Evolutionary conservation across 23 red algal genomes (phyloP).

Genomic region (Cyanidium caldarium): DNA sequence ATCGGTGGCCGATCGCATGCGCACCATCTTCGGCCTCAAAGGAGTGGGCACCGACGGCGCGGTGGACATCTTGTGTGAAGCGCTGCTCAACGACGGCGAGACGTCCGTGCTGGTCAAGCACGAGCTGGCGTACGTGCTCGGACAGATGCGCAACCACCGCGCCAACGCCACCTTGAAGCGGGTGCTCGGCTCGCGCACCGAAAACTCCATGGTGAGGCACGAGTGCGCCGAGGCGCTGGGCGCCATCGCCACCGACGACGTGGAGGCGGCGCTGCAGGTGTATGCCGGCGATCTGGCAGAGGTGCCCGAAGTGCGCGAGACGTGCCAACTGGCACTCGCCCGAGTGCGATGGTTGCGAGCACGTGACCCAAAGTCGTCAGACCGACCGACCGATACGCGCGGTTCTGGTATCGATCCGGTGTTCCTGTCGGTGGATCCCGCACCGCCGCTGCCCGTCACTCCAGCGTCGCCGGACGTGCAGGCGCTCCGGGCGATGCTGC

Average conservation of each 20-base stretch:
- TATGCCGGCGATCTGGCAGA: slow-evolving; percentile 11
- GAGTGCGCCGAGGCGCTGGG: slow-evolving; percentile 94
- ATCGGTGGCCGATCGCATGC: slow-evolving; percentile 52
- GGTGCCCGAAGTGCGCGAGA: slow-evolving; percentile 60
- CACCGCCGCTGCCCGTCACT: slow-evolving; percentile 13
- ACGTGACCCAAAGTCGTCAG: neutral
- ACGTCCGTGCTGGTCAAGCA: slow-evolving; percentile 73
- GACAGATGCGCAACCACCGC: slow-evolving; percentile 39
- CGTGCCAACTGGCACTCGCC: slow-evolving; percentile 42
- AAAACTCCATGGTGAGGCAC: slow-evolving; percentile 87
- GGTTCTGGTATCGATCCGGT: neutral
- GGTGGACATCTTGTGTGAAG: slow-evolving; percentile 21
- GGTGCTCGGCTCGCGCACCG: slow-evolving; percentile 16
- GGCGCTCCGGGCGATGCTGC: slow-evolving; percentile 23
- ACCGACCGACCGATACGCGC: neutral
- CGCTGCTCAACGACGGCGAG: slow-evolving; percentile 24
- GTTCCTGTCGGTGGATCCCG: slow-evolving; percentile 48
- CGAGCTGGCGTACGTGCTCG: slow-evolving; percentile 85
- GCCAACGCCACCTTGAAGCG: slow-evolving; percentile 15
- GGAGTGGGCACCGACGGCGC: slow-evolving; percentile 17
- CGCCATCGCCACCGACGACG: slow-evolving; percentile 27
- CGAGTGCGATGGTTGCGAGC: slow-evolving; percentile 21
- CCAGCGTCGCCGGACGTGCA: slow-evolving; percentile 6
- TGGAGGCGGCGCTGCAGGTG: slow-evolving; percentile 11
- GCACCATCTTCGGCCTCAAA: slow-evolving; percentile 72